Evolutionary conservation across 768 basidiomycete species (phyloP).

Genomic region (Boletus edulis): DNA sequence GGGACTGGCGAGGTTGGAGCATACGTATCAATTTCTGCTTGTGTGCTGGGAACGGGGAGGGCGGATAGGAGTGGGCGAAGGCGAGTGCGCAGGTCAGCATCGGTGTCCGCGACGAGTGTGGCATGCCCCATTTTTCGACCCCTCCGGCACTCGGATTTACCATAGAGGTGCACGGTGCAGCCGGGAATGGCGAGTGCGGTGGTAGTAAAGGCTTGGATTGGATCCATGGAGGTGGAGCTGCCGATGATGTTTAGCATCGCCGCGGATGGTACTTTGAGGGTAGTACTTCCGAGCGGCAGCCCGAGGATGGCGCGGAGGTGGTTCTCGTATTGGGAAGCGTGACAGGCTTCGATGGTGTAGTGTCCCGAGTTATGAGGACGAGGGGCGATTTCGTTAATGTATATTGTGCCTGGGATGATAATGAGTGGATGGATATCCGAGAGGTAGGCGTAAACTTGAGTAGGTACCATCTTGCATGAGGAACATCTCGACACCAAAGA

Average conservation of each 20-base stretch:
- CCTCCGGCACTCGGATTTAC: constrained; percentile 85
- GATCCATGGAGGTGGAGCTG: constrained; percentile 60
- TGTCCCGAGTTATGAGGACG: constrained; percentile 98
- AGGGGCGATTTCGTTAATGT: constrained; percentile 96
- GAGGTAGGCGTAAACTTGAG: not conserved
- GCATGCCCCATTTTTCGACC: constrained; percentile 99
- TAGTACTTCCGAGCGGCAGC: constrained; percentile 86
- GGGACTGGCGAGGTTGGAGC: constrained; percentile 45
- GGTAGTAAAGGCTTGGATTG: constrained; percentile 54
- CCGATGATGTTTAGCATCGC: constrained; percentile 97
- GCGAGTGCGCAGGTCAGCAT: constrained; percentile 65
- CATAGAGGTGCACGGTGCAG: constrained; percentile 85
- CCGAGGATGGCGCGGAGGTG: constrained; percentile 93
- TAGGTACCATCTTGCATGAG: constrained; percentile 74
- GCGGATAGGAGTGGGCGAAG: constrained; percentile 74
- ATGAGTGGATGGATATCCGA: not conserved
- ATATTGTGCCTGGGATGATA: constrained; percentile 55
- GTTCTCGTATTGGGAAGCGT: constrained; percentile 96
- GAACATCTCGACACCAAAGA: constrained; percentile 99
- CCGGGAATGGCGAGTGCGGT: constrained; percentile 70
- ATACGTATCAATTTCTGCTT: constrained; percentile 51
- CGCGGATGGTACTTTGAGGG: constrained; percentile 80
- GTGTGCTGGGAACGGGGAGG: constrained; percentile 42
- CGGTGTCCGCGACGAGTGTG: constrained; percentile 80
- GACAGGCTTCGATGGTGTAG: constrained; percentile 97